Conservation (phyloP, 2,329 filamentous ascomycete species). For the Aspergillus terreus region DNA sequence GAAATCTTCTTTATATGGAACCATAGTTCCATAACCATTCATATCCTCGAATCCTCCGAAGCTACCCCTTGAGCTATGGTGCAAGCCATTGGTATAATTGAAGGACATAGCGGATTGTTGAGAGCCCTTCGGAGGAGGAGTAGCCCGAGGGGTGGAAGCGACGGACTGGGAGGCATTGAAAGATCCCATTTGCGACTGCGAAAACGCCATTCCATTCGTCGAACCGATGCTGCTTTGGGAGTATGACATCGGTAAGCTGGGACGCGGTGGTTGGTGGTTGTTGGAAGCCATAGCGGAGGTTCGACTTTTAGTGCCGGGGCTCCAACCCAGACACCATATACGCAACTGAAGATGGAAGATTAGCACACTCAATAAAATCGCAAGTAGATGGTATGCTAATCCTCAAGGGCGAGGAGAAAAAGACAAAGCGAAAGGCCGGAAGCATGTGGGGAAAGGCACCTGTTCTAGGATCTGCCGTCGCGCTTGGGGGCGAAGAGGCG, state of each 20-base stretch:
- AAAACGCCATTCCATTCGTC: conserved; percentile 35
- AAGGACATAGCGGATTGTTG: conserved; percentile 43
- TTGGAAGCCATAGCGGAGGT: conserved; percentile 27
- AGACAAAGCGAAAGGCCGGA: conserved; percentile 2
- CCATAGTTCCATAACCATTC: conserved; percentile 37
- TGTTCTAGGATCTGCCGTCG: conserved; percentile 23
- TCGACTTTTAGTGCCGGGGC: conserved; percentile 5
- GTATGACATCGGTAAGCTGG: conserved; percentile 33
- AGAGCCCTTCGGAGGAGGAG: conserved; percentile 39
- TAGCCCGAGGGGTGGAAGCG: conserved; percentile 43
- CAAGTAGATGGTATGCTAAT: conserved; percentile 9
- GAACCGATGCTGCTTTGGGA: conserved; percentile 38
- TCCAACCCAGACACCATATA: conserved; percentile 8
- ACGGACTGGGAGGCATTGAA: conserved; percentile 45
- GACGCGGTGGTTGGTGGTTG: conserved; percentile 25
- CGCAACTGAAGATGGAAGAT: conserved; percentile 2
- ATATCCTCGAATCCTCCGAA: conserved; percentile 40
- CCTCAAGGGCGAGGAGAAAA: conserved; percentile 11
- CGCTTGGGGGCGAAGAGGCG: conserved; percentile 30
- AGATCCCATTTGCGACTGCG: conserved; percentile 38
- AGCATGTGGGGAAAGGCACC: conserved; percentile 22
- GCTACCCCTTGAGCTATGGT: conserved; percentile 28
- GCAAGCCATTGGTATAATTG: conserved; percentile 36
- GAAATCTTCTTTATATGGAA: conserved; percentile 36
- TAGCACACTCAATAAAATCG: background rate